These are phyloP conservation scores for Hanseniaspora lindneri DNA, from an alignment of 805 yeast species.

Conservation along the genomic window DNA sequence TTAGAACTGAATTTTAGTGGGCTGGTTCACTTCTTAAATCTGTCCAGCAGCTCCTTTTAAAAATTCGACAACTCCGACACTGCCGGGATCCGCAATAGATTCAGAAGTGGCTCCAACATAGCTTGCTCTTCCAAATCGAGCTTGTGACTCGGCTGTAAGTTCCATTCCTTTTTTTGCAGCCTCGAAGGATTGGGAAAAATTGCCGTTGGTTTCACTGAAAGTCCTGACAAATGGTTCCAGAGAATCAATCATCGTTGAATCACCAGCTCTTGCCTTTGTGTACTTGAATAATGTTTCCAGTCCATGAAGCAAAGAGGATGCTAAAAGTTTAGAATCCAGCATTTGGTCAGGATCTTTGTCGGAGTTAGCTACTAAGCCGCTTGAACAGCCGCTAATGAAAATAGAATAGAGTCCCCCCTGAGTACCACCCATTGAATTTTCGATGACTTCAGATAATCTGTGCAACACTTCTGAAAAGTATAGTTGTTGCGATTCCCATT, in stretches of 20 bases:
- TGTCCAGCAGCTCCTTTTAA: conserved; percentile 29
- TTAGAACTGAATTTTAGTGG: too few species aligned
- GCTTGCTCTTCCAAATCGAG: conserved; percentile 88
- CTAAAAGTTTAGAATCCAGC: conserved; percentile 30
- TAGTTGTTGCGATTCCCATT: conserved; percentile 32
- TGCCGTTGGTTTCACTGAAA: conserved; percentile 36
- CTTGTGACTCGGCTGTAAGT: conserved; percentile 58
- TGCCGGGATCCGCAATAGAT: conserved; percentile 86
- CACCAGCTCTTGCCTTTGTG: conserved; percentile 81
- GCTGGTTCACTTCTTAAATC: not conserved
- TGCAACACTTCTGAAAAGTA: conserved; percentile 41
- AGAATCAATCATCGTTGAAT: conserved; percentile 80
- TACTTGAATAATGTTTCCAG: conserved; percentile 66
- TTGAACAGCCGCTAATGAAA: conserved; percentile 63
- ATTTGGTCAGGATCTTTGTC: conserved; percentile 20
- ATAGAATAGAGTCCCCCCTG: conserved; percentile 90
- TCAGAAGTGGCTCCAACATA: conserved; percentile 62
- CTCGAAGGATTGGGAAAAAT: conserved; percentile 46
- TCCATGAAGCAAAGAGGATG: conserved; percentile 45
- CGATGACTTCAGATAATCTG: conserved; percentile 73
- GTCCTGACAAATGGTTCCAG: conserved; percentile 73
- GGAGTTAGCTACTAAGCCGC: conserved; percentile 31
- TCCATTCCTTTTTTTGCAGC: conserved; percentile 72
- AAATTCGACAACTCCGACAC: conserved; percentile 63
- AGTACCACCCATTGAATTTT: conserved; percentile 93